Evolutionary conservation across 2,329 filamentous ascomycete species (phyloP).

Genomic region (Bipolaris sorokiniana): DNA sequence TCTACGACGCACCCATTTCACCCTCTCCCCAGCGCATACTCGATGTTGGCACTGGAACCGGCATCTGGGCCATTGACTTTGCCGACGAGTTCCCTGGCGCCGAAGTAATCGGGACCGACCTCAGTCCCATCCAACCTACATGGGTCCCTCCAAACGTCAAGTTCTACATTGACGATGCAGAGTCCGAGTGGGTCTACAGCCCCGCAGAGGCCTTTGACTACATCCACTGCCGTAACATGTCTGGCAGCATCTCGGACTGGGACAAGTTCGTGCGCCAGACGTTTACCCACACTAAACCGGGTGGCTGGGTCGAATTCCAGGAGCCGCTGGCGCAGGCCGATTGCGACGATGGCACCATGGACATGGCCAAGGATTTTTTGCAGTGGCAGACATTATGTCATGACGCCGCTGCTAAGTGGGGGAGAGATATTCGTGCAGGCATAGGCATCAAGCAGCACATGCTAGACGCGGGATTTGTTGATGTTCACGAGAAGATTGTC

Average conservation of each 20-base stretch:
- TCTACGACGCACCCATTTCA: slow-evolving; percentile 43
- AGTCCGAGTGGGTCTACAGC: slow-evolving; percentile 48
- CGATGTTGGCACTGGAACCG: slow-evolving; percentile 51
- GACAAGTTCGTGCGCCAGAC: slow-evolving; percentile 33
- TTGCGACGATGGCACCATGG: slow-evolving; percentile 42
- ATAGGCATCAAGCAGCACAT: slow-evolving; percentile 34
- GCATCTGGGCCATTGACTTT: slow-evolving; percentile 51
- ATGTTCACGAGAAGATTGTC: slow-evolving; percentile 43
- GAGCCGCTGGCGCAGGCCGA: slow-evolving; percentile 43
- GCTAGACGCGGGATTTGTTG: slow-evolving; percentile 41
- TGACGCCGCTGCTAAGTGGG: slow-evolving; percentile 34
- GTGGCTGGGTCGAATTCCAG: slow-evolving; percentile 47
- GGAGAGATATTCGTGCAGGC: slow-evolving; percentile 36
- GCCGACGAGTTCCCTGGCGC: slow-evolving; percentile 44
- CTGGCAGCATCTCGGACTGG: slow-evolving; percentile 44
- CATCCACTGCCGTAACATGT: slow-evolving; percentile 43
- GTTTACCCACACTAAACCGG: slow-evolving; percentile 38
- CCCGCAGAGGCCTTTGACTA: slow-evolving; percentile 45
- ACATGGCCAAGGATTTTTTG: slow-evolving; percentile 28
- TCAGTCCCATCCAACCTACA: slow-evolving; percentile 48
- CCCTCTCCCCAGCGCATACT: slow-evolving; percentile 34
- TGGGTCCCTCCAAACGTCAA: slow-evolving; percentile 50
- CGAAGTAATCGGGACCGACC: slow-evolving; percentile 47
- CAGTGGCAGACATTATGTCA: slow-evolving; percentile 41
- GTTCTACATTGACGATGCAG: slow-evolving; percentile 53